phyloP scores from a whole-genome alignment of 768 basidiomycete genomes.

The Mycena olivaceomarginata region DNA sequence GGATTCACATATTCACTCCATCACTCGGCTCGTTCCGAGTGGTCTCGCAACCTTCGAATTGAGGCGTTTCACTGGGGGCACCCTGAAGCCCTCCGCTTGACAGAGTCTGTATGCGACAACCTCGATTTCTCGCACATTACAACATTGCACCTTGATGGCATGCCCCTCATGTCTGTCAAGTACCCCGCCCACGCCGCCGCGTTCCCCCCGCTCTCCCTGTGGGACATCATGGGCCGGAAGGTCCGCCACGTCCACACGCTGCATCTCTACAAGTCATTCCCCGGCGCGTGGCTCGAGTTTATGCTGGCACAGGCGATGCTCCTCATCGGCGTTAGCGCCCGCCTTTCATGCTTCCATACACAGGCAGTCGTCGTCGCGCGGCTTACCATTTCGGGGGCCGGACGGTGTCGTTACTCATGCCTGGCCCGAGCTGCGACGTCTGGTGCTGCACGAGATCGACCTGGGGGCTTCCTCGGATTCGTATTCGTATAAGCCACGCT shows the following conservation, averaged over 20 bases:
- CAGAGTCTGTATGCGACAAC: conserved; percentile 15
- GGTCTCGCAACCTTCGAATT: conserved; percentile 27
- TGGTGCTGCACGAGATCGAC: conserved; percentile 37
- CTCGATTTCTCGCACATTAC: conserved; percentile 32
- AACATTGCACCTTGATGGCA: conserved; percentile 30
- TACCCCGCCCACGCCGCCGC: background rate
- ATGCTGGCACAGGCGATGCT: conserved; percentile 44
- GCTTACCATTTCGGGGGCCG: conserved; percentile 23
- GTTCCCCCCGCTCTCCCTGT: conserved; percentile 5
- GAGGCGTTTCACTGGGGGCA: background rate
- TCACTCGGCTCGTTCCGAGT: conserved; percentile 31
- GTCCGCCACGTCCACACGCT: conserved; percentile 20
- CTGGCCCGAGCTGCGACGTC: conserved; percentile 32
- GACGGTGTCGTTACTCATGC: conserved; percentile 34
- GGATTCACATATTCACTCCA: conserved; percentile 11
- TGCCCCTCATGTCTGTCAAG: background rate
- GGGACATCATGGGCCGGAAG: conserved; percentile 31
- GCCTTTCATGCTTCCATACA: conserved; percentile 29
- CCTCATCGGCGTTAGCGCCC: conserved; percentile 38
- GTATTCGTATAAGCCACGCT: background rate
- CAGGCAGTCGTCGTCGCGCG: background rate
- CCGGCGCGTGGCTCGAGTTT: conserved; percentile 32
- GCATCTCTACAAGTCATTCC: conserved; percentile 34
- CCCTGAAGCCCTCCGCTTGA: background rate
- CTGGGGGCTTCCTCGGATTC: background rate